Percentiles rank a stretch among this genome's conserved stretches.
Evolutionary conservation across 768 basidiomycete genomes (phyloP).

Genomic region (Trametes meyenii): DNA sequence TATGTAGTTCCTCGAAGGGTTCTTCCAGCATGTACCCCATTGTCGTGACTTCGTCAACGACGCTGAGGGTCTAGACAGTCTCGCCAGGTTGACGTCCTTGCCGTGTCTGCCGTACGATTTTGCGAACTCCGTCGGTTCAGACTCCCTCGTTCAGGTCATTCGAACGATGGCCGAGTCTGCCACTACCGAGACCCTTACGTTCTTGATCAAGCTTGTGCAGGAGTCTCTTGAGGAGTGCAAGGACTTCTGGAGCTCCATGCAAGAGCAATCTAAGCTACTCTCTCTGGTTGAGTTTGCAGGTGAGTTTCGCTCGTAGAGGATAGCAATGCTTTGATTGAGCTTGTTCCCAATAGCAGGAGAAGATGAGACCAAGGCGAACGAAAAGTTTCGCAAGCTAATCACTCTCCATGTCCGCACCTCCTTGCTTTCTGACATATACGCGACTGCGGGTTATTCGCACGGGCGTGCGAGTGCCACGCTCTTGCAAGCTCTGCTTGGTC

Average conservation of each 20-base stretch:
- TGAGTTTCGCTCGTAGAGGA: background rate
- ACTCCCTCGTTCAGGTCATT: slow-evolving; percentile 86
- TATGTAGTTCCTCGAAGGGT: slow-evolving; percentile 83
- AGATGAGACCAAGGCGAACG: slow-evolving; percentile 54
- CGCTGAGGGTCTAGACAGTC: slow-evolving; percentile 69
- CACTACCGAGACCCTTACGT: slow-evolving; percentile 71
- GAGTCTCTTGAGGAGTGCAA: slow-evolving; percentile 69
- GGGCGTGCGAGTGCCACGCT: slow-evolving; percentile 74
- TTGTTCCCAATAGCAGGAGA: slow-evolving; percentile 38
- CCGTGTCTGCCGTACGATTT: slow-evolving; percentile 91
- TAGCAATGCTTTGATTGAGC: background rate
- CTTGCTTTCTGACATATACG: slow-evolving; percentile 85
- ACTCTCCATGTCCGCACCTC: slow-evolving; percentile 79
- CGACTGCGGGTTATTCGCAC: slow-evolving; percentile 80
- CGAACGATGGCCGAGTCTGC: slow-evolving; percentile 87
- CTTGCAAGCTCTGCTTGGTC: slow-evolving; percentile 72
- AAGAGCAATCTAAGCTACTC: slow-evolving; percentile 63
- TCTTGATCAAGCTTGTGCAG: slow-evolving; percentile 71
- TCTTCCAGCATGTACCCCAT: slow-evolving; percentile 90
- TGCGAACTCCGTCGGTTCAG: slow-evolving; percentile 80
- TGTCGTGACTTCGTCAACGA: slow-evolving; percentile 86
- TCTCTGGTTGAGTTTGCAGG: slow-evolving; percentile 62
- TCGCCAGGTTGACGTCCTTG: slow-evolving; percentile 78
- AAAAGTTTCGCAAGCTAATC: slow-evolving; percentile 70
- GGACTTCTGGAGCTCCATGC: slow-evolving; percentile 65